Base-by-base conservation (phyloP, 148 eudicot genomes). In the Rhododendron henanense region DNA sequence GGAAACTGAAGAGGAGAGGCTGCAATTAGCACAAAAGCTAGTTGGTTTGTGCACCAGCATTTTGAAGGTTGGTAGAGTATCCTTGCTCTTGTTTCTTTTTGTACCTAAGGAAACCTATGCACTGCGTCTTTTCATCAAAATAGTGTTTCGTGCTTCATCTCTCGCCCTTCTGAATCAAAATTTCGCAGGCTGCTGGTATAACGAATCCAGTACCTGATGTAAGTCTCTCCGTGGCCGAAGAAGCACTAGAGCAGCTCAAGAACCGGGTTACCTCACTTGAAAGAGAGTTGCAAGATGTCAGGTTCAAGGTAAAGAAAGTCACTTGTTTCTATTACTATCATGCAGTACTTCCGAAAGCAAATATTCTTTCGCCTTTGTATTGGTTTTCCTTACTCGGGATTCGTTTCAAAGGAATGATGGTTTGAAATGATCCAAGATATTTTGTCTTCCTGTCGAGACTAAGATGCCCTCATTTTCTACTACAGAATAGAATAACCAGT, bases 1-100 rank as follows among this genome's bases (percentile, higher is more conserved):
- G 98, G 95, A 94, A 89, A 63, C 88, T 88, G 98, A 96, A 88
- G 93, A 84, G 85, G 98, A 94, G 90, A 94, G 91, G 85, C 85
- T 92, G 63, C 94, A 93, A 55, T 86, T 96, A 84, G 96, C 95
- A 71, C 94, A 94, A 80, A 92, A 88, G 85, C 87, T 96, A 81
- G 59, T 93, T 50, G 91, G 90, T 87, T 88, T 96, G 88, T 94
- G 98, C 81, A 96, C 95, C 81, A 91, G 88, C 89, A 92, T 96
- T 88, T 86, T 94, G 84, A 93, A 94, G 98, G 98, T 95, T 3
- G 83, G 87, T 81, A 31, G 25, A 33, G 41, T 14, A 85, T 21
- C 6, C 13, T 67, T 39, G 6, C 39, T 41, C 31, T 35, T 33
- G 14, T 85, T 55, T 74, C 19, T 14, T 67, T 18, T 51, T 31